phyloP scores from a whole-genome alignment of 495 filamentous ascomycete genomes.

The Xylaria nigripes region DNA sequence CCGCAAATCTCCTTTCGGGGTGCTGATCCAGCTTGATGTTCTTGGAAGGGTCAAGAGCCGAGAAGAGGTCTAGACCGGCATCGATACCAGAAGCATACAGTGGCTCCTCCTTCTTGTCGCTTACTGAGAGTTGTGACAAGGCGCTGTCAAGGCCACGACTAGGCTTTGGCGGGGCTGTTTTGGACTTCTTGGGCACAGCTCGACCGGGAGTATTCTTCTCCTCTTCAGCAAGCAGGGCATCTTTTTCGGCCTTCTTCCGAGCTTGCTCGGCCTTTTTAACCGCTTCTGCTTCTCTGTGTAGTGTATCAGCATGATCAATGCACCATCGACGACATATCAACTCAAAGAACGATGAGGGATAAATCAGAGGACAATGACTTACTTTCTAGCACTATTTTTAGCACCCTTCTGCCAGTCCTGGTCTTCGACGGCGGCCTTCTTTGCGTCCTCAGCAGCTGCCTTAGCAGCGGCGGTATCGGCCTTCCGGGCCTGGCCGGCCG shows the following conservation, averaged over 20 bases:
- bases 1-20: slow-evolving; percentile 76
- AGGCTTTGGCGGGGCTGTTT: slow-evolving; percentile 54
- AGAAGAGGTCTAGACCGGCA: background rate
- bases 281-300: slow-evolving; percentile 68
- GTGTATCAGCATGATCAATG: background rate
- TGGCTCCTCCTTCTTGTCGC: slow-evolving; percentile 17
- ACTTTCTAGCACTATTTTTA: slow-evolving; percentile 84
- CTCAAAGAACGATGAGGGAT: background rate
- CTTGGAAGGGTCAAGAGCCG: background rate
- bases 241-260: slow-evolving; percentile 80
- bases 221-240: slow-evolving; percentile 75
- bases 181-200: slow-evolving; percentile 48
- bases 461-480: slow-evolving; percentile 78
- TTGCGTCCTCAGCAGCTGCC: slow-evolving; percentile 59
- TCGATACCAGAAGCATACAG: background rate
- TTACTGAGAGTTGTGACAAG: slow-evolving; percentile 58
- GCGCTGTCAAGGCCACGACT: slow-evolving; percentile 48
- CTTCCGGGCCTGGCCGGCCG: slow-evolving; percentile 82
- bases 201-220: slow-evolving; percentile 63
- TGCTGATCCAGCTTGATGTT: slow-evolving; percentile 68
- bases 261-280: slow-evolving; percentile 79
- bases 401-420: slow-evolving; percentile 76
- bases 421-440: slow-evolving; percentile 59
- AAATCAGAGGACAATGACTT: slow-evolving; percentile 20
- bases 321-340: background rate